Evolutionary conservation across 306 rosid genomes (phyloP).

Genomic region (Prunus kanzakura): DNA sequence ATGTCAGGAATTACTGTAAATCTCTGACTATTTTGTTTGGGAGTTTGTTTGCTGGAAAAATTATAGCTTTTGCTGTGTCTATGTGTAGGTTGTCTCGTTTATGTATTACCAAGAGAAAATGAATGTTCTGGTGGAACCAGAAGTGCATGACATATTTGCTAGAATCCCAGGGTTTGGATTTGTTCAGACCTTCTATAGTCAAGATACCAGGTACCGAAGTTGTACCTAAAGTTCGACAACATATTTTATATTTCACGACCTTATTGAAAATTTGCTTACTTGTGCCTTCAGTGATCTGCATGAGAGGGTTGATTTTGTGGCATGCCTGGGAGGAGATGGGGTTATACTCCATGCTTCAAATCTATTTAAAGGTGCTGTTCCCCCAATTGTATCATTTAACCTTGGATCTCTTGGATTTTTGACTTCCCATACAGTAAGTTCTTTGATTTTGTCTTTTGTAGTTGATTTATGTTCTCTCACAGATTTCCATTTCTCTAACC

Average conservation of each 20-base stretch:
- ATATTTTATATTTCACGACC: slow-evolving; percentile 4
- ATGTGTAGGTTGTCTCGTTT: slow-evolving; percentile 72
- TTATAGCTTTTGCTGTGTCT: slow-evolving; percentile 5
- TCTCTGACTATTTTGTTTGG: slow-evolving; percentile 1
- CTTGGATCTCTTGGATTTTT: slow-evolving; percentile 99
- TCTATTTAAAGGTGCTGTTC: slow-evolving; percentile 82
- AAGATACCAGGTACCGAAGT: slow-evolving; percentile 74
- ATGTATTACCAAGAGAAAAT: slow-evolving; percentile 84
- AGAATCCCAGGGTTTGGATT: slow-evolving; percentile 96
- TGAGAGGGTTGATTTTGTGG: slow-evolving; percentile 96
- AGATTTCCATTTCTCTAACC: slow-evolving; percentile 22
- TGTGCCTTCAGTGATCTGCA: slow-evolving; percentile 73
- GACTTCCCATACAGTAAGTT: slow-evolving; percentile 79
- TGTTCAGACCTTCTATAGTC: slow-evolving; percentile 92
- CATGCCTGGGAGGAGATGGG: slow-evolving; percentile 99
- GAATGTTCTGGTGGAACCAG: slow-evolving; percentile 91
- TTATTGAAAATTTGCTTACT: slow-evolving; percentile 30
- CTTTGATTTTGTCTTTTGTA: slow-evolving; percentile 17
- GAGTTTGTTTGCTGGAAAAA: neutral
- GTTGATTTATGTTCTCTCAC: neutral
- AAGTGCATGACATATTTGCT: slow-evolving; percentile 88
- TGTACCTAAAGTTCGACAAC: slow-evolving; percentile 25
- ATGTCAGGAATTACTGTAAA: neutral
- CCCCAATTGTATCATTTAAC: slow-evolving; percentile 93
- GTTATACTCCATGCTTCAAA: slow-evolving; percentile 96